A percentile compares a stretch with the other conserved stretches of the same genome.
Evolutionary conservation across 2,329 filamentous ascomycete species (phyloP).

Genomic region (Zarea fungicola): DNA sequence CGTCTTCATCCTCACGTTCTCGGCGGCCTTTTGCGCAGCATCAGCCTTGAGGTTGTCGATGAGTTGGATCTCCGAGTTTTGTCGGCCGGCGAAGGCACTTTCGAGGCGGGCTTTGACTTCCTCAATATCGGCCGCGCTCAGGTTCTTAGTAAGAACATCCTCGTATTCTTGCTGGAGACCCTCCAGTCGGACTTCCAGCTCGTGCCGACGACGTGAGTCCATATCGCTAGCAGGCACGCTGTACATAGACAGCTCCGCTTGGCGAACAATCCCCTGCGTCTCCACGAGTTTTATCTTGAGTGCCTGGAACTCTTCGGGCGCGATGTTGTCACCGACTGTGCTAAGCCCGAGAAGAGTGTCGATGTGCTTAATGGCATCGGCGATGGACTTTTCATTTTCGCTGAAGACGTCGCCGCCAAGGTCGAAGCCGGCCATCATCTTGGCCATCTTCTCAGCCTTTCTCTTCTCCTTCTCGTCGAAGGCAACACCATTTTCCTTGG

Average conservation of each 20-base stretch:
- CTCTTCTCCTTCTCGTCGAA: conserved; percentile 97
- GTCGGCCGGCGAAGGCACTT: conserved; percentile 69
- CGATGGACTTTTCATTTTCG: conserved; percentile 82
- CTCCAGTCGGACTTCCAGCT: conserved; percentile 71
- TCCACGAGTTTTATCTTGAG: conserved; percentile 77
- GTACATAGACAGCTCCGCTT: conserved; percentile 82
- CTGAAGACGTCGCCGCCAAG: conserved; percentile 90
- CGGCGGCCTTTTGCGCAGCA: conserved; percentile 69
- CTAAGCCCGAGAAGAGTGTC: conserved; percentile 74
- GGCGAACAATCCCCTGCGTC: conserved; percentile 85
- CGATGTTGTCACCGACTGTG: conserved; percentile 70
- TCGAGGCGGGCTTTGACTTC: conserved; percentile 78
- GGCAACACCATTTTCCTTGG: conserved; percentile 84
- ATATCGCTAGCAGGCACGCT: conserved; percentile 60
- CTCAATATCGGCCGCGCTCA: conserved; percentile 72
- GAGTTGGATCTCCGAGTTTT: conserved; percentile 67
- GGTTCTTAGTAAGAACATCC: conserved; percentile 70
- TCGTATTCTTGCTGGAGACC: conserved; percentile 79
- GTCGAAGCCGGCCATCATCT: conserved; percentile 99
- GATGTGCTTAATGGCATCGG: conserved; percentile 76
- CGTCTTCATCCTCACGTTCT: conserved; percentile 74
- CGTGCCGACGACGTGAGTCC: conserved; percentile 63
- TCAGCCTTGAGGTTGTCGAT: conserved; percentile 74
- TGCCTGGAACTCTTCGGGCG: conserved; percentile 73
- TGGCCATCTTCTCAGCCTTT: conserved; percentile 98